Evolutionary conservation across 1,284 basidiomycete species (phyloP).

Genomic region (Veloboletus limbatus): DNA sequence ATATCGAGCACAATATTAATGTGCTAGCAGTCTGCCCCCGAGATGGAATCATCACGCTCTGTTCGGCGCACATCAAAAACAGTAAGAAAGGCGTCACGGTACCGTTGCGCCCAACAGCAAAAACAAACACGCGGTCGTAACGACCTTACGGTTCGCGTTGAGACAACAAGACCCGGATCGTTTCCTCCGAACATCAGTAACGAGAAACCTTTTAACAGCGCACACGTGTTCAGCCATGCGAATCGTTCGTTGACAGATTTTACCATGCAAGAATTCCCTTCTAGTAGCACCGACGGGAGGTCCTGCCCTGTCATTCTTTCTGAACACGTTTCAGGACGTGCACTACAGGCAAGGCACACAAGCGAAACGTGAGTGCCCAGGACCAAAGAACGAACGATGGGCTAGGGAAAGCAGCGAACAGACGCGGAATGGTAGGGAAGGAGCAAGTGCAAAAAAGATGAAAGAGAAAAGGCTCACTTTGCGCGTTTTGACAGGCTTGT

Average conservation of each 20-base stretch:
- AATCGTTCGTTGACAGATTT: not conserved
- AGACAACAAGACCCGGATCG: conserved; percentile 15
- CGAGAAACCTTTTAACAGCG: conserved; percentile 13
- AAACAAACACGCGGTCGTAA: conserved; percentile 13
- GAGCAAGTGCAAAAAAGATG: not conserved
- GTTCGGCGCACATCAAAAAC: not conserved
- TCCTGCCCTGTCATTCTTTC: conserved; percentile 18
- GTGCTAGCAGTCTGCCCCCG: conserved; percentile 17
- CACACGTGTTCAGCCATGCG: not conserved
- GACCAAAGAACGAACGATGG: not conserved
- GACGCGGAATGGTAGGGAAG: too few relatives aligned
- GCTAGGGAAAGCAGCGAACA: not conserved
- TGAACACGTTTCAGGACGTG: conserved; percentile 5
- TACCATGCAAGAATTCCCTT: conserved; percentile 25
- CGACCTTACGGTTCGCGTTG: conserved; percentile 12
- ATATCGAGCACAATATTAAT: conserved; percentile 22
- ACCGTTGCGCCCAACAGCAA: conserved; percentile 18
- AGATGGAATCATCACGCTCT: not conserved
- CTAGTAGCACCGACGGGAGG: conserved; percentile 20
- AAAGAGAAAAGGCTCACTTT: not conserved
- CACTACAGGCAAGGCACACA: not conserved
- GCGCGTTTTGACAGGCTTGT: not conserved
- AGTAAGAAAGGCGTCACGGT: not conserved
- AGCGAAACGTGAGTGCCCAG: not conserved
- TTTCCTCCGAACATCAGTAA: conserved; percentile 21